Conservation (phyloP, 768 basidiomycete species). For the Lyophyllum decastes region DNA sequence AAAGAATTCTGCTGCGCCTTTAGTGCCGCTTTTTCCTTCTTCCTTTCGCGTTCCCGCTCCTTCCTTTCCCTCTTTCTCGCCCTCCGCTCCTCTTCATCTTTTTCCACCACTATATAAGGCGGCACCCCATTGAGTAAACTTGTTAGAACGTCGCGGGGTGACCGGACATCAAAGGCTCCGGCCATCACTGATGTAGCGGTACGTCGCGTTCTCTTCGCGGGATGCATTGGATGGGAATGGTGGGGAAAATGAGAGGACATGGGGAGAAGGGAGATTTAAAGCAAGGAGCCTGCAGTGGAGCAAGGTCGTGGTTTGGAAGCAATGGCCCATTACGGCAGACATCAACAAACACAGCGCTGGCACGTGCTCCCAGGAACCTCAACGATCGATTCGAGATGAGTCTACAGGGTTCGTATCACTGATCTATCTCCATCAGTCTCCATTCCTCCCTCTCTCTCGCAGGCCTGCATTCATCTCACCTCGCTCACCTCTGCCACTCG, state of each 20-base stretch:
- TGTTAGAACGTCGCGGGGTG: conserved; percentile 74
- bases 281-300: conserved; percentile 46
- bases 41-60: conserved; percentile 53
- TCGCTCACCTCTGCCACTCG: background rate
- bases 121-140: conserved; percentile 77
- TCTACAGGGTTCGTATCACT: conserved; percentile 25
- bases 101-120: conserved; percentile 63
- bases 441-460: conserved; percentile 20
- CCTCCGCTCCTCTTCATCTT: conserved; percentile 56
- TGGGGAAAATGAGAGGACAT: conserved; percentile 36
- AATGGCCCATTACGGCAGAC: conserved; percentile 52
- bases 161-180: conserved; percentile 69
- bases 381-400: conserved; percentile 36
- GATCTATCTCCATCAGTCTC: conserved; percentile 42
- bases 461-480: conserved; percentile 2
- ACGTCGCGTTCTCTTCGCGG: conserved; percentile 49
- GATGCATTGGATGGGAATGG: conserved; percentile 29
- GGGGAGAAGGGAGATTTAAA: conserved; percentile 30
- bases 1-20: conserved; percentile 15
- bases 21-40: conserved; percentile 32
- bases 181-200: conserved; percentile 77
- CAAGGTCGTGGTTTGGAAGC: conserved; percentile 51
- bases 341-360: conserved; percentile 50
- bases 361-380: conserved; percentile 50
- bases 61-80: conserved; percentile 56